Evolutionary conservation across 805 yeast species (phyloP).

Genomic region (Spathaspora girioi): DNA sequence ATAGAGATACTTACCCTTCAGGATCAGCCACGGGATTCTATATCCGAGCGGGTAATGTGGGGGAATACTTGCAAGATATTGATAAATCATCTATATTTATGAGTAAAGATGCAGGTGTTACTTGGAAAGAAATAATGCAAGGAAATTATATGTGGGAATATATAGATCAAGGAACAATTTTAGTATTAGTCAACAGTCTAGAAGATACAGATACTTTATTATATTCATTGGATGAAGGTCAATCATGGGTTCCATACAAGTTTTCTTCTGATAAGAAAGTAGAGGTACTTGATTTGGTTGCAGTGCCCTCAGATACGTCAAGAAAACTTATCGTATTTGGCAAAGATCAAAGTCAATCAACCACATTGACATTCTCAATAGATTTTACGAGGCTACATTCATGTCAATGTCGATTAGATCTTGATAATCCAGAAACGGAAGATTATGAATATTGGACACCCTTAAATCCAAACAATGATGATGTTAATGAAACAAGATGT

Average conservation of each 20-base stretch:
- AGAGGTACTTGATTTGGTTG: constrained; percentile 67
- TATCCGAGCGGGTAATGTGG: constrained; percentile 91
- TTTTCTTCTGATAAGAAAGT: constrained; percentile 53
- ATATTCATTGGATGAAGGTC: constrained; percentile 79
- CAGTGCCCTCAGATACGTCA: constrained; percentile 90
- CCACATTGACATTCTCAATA: constrained; percentile 47
- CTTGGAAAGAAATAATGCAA: constrained; percentile 77
- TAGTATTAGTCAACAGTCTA: constrained; percentile 60
- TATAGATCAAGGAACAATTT: constrained; percentile 90
- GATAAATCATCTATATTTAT: constrained; percentile 62
- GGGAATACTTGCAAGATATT: constrained; percentile 44
- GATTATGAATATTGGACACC: constrained; percentile 45
- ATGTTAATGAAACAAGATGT: constrained; percentile 22
- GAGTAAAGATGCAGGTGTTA: constrained; percentile 84
- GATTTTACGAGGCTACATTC: constrained; percentile 33
- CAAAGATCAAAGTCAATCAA: constrained; percentile 30
- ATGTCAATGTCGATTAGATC: constrained; percentile 41
- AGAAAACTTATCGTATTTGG: constrained; percentile 69
- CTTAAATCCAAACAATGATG: constrained; percentile 29
- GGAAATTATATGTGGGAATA: constrained; percentile 90
- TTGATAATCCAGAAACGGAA: constrained; percentile 37
- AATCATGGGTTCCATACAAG: constrained; percentile 63
- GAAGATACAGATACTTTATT: constrained; percentile 54
- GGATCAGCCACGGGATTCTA: constrained; percentile 84
- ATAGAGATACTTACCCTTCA: constrained; percentile 79